Evolutionary conservation across 306 rosid genomes (phyloP).

Genomic region (Styphnolobium japonicum): DNA sequence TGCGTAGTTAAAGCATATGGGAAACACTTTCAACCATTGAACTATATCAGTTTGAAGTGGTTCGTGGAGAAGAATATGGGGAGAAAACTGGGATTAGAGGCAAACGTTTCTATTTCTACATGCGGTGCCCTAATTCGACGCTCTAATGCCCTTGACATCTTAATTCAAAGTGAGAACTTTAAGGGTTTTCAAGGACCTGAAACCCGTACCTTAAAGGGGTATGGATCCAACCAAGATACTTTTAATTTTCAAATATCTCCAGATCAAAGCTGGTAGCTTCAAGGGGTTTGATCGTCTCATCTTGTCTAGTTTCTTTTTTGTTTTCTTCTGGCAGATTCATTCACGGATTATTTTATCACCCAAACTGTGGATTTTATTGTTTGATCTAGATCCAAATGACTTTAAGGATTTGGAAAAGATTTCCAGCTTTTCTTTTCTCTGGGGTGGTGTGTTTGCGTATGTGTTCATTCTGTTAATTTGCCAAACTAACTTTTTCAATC

Average conservation of each 20-base stretch:
- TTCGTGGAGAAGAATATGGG: not conserved
- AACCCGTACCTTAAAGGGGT: conserved; percentile 21
- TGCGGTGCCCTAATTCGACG: not conserved
- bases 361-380: not conserved
- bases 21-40: too few species aligned
- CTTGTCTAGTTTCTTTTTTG: not conserved
- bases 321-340: not conserved
- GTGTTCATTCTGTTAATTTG: too few species aligned
- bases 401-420: too few species aligned
- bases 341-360: not conserved
- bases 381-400: not conserved
- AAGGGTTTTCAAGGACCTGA: not conserved
- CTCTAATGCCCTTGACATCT: accelerated
- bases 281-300: not conserved
- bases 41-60: not conserved
- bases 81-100: not conserved
- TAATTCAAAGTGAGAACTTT: not conserved
- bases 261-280: conserved; percentile 9
- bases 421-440: too few species aligned
- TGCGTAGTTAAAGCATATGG: too few species aligned
- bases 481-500: too few species aligned
- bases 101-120: not conserved
- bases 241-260: not conserved
- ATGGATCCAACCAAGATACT: conserved; percentile 40
- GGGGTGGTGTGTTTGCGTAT: too few species aligned